Evolutionary conservation across 768 basidiomycete genomes (phyloP), one percentile per base, ranked within the genome.

Genomic region (Mycena galopus): DNA sequence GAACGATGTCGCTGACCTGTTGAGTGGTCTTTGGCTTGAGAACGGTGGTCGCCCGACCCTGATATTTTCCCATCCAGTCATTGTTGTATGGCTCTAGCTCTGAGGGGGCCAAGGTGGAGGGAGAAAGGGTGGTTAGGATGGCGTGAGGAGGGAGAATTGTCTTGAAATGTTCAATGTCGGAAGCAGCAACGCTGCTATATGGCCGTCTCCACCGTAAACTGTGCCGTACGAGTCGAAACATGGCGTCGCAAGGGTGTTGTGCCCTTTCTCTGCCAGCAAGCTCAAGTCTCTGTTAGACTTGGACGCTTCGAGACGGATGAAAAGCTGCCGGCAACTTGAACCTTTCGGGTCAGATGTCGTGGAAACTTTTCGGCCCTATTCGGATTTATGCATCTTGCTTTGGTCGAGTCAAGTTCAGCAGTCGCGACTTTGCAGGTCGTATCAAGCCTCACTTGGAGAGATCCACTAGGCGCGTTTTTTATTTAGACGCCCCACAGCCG

Each of bases 1-100:
- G 92, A 78, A 99, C 86, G 65, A 98, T 93, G 75, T 93, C 85
- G 81, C 93, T 93, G 79, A 99, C 96, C 83, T 99, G 92, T 72
- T 94, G 84, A 0, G 95, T 94, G 2, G 94, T 91, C 76, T 92
- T 94, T 7, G 98, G 98, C 79, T 93, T 95, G 62, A 99, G 86
- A 16, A 99, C 94, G 30, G 96, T 93, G 19, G 91, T 91, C 11
- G 95, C 90, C 21, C 86, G 82, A n/a, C 97, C 98, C 65, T 87
- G 88, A 80, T 96, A 99, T 81, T 97, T 97, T 77, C 93, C 92
- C 93, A 98, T 96, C 97, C 96, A 98, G 81, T 99, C 97, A 74
- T 88, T 84, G 81, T 99, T 99, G 87, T 88, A 97, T 2, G 84
- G 86, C 4, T 86, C 86, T 32, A 99, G 88, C 73, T 98, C 97